Percentiles rank a stretch among this genome's conserved stretches.
These are phyloP conservation scores for Vanderwaltozyma yarrowii DNA, from an alignment of 805 yeast species.

Conservation along the genomic window DNA sequence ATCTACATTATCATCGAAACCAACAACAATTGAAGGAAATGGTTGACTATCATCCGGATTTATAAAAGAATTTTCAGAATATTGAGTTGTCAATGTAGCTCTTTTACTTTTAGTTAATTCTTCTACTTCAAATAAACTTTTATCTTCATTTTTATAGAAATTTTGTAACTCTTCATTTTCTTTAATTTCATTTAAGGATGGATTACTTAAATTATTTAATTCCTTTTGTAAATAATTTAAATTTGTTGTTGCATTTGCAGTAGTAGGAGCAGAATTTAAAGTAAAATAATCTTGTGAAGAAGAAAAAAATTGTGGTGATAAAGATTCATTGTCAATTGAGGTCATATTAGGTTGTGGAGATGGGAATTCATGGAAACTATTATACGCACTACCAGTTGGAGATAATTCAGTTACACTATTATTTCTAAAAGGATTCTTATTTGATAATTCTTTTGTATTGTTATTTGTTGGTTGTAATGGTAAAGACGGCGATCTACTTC, in stretches of 20 bases:
- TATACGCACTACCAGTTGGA: background rate
- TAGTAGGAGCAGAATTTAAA: slow-evolving; percentile 2
- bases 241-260: slow-evolving; percentile 6
- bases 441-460: background rate
- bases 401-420: background rate
- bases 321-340: background rate
- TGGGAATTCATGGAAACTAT: background rate
- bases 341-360: background rate
- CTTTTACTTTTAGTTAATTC: background rate
- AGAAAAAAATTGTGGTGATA: background rate
- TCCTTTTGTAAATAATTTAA: slow-evolving; percentile 6
- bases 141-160: slow-evolving; percentile 2
- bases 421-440: slow-evolving; percentile 9
- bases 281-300: background rate
- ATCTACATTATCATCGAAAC: slow-evolving; percentile 6
- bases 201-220: slow-evolving; percentile 16
- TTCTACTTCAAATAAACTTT: background rate
- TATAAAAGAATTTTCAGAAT: slow-evolving; percentile 1
- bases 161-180: slow-evolving; percentile 25
- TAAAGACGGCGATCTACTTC: too few relatives aligned
- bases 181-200: slow-evolving; percentile 27
- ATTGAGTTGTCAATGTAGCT: background rate
- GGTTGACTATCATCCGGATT: slow-evolving; percentile 6
- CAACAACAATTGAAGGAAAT: slow-evolving; percentile 20
- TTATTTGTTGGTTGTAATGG: background rate